Base-by-base conservation (phyloP, 2,329 filamentous ascomycete genomes). In the Phialemoniopsis sp. region DNA sequence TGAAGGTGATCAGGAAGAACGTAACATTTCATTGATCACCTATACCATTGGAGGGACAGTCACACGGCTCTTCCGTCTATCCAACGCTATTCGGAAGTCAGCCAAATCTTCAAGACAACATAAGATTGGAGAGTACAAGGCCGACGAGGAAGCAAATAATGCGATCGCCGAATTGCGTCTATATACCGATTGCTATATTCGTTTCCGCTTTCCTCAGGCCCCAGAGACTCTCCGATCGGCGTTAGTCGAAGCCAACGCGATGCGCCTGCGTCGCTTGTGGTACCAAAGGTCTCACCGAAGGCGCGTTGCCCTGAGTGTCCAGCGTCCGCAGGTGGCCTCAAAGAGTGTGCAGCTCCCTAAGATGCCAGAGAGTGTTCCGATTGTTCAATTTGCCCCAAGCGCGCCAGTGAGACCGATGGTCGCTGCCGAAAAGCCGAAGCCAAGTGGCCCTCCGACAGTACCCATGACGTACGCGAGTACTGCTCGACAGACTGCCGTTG, bases 171-270 rank as follows among this genome's bases (percentile, higher is more conserved):
- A 56, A 32, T 46, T 54, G 34, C 48, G 52, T 50, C 42, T 53
- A 35, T 54, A 55, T 41, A 56, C 53, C 13, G 36, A 51, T 40
- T 51, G 48, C 50, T 56, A 56, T 38, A 53, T 56, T 45, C 15
- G 36, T 13, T 54, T 49, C 41, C 52, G 49, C 36, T 56, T 54
- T 48, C 47, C 53, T 2, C 16, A 43, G 42, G 48, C 52, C 32
- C 44, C 51, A 10, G 50, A 54, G 15, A 17, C 51, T 8, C 53
- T 56, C 29, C 49, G 52, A 39, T 29, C 15, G 16, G 46, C 38
- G 18, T 38, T 50, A 30, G 37, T 50, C 16, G 32, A 48, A 32
- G 47, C 47, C 14, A 49, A 49, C 36, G 46, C 33, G 41, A 36
- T 43, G 39, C 35, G 47, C 41, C 46, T 49, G 40, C 46, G 46